Evolutionary conservation across 2,329 filamentous ascomycete genomes (phyloP), one percentile per base, ranked within the genome.

Genomic region (Talaromyces sp.): DNA sequence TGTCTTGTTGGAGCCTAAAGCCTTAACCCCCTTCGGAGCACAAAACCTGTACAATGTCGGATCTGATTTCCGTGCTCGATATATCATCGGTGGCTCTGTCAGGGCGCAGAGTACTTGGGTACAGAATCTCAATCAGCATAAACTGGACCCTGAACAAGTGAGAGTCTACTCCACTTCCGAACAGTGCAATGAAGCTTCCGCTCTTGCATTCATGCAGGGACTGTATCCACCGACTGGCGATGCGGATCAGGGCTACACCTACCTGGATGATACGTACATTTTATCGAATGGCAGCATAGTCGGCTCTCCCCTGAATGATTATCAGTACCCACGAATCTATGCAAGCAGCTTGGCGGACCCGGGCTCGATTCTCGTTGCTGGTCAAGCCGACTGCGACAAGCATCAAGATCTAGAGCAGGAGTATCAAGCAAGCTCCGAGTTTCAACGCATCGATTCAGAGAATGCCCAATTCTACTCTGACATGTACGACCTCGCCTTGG

Each of bases 141-240:
- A 73, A 31, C 64, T 84, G 16, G 70, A 81, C 63, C 72, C 78
- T 8, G 72, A 79, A 18, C 77, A 86, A 64, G 67, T 86, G 8
- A 75, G 74, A 58, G 72, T 84, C 11, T 71, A 81, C 54, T 77
- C 84, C 0, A 71, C 79, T 28, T 77, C 83, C 28, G 74, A 79
- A 35, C 79, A 82, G 63, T 79, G 79, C 61, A 76, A 79, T 2
- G 70, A 80, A 37, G 80, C 80, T 1, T 84, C 84, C 2, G 84
- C 84, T 12, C 82, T 84, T 66, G 84, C 85, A 2, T 87, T 87
- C 67, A 80, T 87, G 77, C 84, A 87, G 69, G 84, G 83, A 7
- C 73, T 87, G 9, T 87, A 86, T 69, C 85, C 85, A 37, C 83
- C 84, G 12, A 66, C 77, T 3, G 68, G 73, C 55, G 69, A 71